phyloP scores from a whole-genome alignment of 2,329 filamentous ascomycete genomes.

The Monosporascus sp. region DNA sequence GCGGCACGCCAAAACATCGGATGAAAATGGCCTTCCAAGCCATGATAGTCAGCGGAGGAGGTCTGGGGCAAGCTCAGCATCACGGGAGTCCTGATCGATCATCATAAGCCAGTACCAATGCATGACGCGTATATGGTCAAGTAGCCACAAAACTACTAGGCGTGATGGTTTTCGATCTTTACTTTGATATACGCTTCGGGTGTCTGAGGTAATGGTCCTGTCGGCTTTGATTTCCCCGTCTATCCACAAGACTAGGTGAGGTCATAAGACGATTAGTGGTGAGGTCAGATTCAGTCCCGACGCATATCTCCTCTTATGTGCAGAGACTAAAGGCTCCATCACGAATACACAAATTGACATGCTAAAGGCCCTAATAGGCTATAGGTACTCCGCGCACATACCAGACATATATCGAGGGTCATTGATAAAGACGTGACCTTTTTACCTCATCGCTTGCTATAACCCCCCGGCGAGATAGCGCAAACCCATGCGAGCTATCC shows the following conservation, averaged over 20 bases:
- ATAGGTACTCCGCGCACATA: not conserved
- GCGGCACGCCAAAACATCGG: slow-evolving; percentile 6
- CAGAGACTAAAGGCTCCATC: not conserved
- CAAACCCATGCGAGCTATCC: not conserved
- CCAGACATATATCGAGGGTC: not conserved
- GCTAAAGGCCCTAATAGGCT: not conserved
- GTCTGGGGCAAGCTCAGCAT: not conserved
- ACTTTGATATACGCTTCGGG: not conserved
- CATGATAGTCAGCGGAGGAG: not conserved
- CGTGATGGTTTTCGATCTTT: too few species aligned
- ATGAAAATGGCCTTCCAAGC: not conserved
- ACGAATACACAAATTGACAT: not conserved
- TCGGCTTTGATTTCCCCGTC: not conserved
- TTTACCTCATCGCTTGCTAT: not conserved
- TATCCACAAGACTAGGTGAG: not conserved
- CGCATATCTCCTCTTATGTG: not conserved
- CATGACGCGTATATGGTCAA: not conserved
- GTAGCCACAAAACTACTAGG: too few species aligned
- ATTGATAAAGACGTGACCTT: not conserved
- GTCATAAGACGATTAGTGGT: not conserved
- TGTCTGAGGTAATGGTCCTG: not conserved
- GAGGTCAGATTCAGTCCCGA: not conserved
- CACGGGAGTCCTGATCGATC: not conserved
- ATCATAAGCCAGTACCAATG: not conserved
- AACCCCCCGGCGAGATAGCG: not conserved